Percentiles rank a stretch among this genome's conserved stretches.
Evolutionary conservation across 495 filamentous ascomycete genomes (phyloP).

Genomic region (Podospora anserina): DNA sequence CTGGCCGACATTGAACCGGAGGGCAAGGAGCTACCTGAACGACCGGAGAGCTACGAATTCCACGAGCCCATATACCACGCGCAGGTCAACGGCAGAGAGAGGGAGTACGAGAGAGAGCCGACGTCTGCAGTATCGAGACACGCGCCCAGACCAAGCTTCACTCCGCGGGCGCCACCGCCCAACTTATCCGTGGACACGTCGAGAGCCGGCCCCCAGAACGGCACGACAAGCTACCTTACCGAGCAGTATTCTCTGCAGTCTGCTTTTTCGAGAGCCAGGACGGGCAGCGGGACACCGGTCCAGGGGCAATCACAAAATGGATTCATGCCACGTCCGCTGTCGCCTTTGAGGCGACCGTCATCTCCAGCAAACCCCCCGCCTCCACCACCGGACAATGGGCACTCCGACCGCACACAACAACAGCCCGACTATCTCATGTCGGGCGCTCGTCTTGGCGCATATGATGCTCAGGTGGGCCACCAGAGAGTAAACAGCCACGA

Average conservation of each 20-base stretch:
- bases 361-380: slow-evolving; percentile 29
- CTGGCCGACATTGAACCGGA: slow-evolving; percentile 56
- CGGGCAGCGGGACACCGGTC: slow-evolving; percentile 38
- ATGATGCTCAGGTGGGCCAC: slow-evolving; percentile 40
- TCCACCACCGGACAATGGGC: slow-evolving; percentile 35
- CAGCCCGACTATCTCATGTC: slow-evolving; percentile 44
- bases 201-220: slow-evolving; percentile 21
- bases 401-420: slow-evolving; percentile 37
- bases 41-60: slow-evolving; percentile 63
- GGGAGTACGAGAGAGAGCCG: slow-evolving; percentile 11
- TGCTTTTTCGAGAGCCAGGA: slow-evolving; percentile 46
- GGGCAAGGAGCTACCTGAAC: slow-evolving; percentile 70
- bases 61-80: slow-evolving; percentile 28
- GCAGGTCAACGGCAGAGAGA: slow-evolving; percentile 10
- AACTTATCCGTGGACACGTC: slow-evolving; percentile 22
- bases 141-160: slow-evolving; percentile 15
- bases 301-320: slow-evolving; percentile 44
- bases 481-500: slow-evolving; percentile 62
- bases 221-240: slow-evolving; percentile 21
- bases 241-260: slow-evolving; percentile 43
- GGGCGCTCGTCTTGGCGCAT: slow-evolving; percentile 29
- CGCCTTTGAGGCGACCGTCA: slow-evolving; percentile 49
- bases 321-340: slow-evolving; percentile 66
- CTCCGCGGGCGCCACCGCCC: slow-evolving; percentile 13
- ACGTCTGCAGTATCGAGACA: slow-evolving; percentile 27